Percentiles rank a stretch among this genome's conserved stretches.
These are phyloP conservation scores for Cystoderma amianthinum DNA, from an alignment of 768 basidiomycete genomes.

Conservation along the genomic window DNA sequence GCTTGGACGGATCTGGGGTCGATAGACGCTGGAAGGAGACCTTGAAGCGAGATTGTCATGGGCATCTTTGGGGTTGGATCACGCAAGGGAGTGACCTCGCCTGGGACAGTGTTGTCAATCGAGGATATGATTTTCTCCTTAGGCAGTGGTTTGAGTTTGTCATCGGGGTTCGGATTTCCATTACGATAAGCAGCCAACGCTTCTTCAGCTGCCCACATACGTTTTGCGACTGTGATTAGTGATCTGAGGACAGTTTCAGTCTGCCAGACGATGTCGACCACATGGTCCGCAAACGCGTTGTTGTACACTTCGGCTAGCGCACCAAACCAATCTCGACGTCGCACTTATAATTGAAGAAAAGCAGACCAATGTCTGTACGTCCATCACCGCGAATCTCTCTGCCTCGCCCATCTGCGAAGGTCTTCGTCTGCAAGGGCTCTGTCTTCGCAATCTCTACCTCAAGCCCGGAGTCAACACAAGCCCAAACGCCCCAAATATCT, in stretches of 20 bases:
- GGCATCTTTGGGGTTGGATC: conserved; percentile 6
- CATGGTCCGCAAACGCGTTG: too few species aligned
- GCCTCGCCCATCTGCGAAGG: too few species aligned
- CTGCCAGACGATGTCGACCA: conserved; percentile 45
- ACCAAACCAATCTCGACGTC: too few species aligned
- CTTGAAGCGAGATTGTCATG: conserved; percentile 45
- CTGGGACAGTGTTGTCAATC: background rate
- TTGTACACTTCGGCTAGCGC: too few species aligned
- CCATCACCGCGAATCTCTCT: too few species aligned
- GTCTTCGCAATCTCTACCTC: too few species aligned
- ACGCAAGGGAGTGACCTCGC: background rate
- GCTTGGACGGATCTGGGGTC: conserved; percentile 22
- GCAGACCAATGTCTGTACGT: too few species aligned
- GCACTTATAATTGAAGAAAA: too few species aligned
- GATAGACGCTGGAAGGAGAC: conserved; percentile 32
- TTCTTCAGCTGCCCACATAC: conserved; percentile 54
- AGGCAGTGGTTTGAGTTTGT: background rate
- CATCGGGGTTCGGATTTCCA: background rate
- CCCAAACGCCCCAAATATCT: too few species aligned
- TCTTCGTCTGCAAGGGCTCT: too few species aligned
- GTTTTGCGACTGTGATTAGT: conserved; percentile 39
- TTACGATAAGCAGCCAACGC: conserved; percentile 2
- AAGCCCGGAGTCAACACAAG: too few species aligned
- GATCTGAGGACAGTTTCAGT: conserved; percentile 49
- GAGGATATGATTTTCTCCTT: too few species aligned